A percentile compares a stretch with the other conserved stretches of the same genome.
Conservation (phyloP, 345 rosid species). For the Melaleuca alternifolia region DNA sequence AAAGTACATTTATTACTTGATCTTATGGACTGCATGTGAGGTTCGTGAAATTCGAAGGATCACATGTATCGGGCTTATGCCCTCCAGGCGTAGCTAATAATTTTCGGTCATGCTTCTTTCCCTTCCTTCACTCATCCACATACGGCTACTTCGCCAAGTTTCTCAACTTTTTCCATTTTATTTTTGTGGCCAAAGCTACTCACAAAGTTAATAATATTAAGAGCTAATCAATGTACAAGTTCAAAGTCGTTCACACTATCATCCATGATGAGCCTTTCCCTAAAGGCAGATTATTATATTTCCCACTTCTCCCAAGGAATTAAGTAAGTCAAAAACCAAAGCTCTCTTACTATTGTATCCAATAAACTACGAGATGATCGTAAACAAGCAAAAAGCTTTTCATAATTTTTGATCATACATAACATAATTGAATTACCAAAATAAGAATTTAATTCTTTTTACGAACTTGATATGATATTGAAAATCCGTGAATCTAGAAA, state of each 20-base stretch:
- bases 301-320: not conserved
- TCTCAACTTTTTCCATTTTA: not conserved
- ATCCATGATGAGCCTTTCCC: not conserved
- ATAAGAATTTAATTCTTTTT: too few species aligned
- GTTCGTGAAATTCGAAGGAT: fast-evolving
- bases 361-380: not conserved
- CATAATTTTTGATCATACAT: too few species aligned
- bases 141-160: not conserved
- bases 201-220: not conserved
- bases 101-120: not conserved
- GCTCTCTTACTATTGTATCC: not conserved
- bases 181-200: not conserved
- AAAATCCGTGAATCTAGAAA: too few species aligned
- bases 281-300: not conserved
- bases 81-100: fast-evolving
- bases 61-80: too few species aligned
- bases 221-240: not conserved
- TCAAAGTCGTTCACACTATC: not conserved
- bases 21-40: not conserved
- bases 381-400: not conserved
- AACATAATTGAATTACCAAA: too few species aligned
- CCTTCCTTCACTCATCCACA: not conserved
- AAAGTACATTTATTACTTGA: not conserved
- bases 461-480: too few species aligned
- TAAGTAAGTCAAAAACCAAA: not conserved